Evolutionary conservation across 257 asterid species (phyloP), one percentile per base, ranked within the genome.

Genomic region (Solanum commersonii): DNA sequence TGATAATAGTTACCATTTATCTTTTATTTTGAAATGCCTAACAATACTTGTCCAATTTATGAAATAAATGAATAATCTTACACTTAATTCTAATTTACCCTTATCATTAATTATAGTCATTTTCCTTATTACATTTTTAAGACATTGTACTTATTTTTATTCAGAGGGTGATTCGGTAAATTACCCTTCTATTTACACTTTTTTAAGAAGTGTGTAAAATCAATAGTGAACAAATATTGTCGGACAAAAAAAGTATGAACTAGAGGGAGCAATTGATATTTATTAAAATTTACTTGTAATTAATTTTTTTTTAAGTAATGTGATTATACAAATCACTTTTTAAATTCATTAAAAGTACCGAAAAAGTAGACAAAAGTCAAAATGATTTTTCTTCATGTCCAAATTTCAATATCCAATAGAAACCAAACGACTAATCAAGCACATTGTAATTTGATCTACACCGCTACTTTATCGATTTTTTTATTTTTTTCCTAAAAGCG

Each of bases 11-110:
- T n/a, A n/a, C n/a, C n/a, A n/a, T n/a, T n/a, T n/a, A n/a, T n/a
- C n/a, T n/a, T n/a, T n/a, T n/a, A 52, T 16, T 52, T 18, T 56
- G n/a, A 0, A 4, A 56, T 56, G n/a, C 7, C 23, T 0, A 52
- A 56, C 4, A 56, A 18, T 56, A 56, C n/a, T 56, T 56, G n/a
- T 56, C 1, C n/a, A 56, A 20, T 20, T 56, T 56, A 7, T 56
- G 4, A 56, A 56, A 56, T 56, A 0, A 56, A 56, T 20, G 11
- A 0, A 56, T 56, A 56, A 18, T 56, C 11, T 56, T 20, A 56
- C 65, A 20, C 25, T 56, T 56, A 56, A 56, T 56, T 56, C 5
- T 56, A 56, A 7, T 56, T 56, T 20, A 56, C 2, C n/a, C 4
- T 56, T 56, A 56, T 56, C 2, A 20, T 56, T 56, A 2, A 22